These are phyloP conservation scores for Microcyclosporella mali DNA, from an alignment of 2,329 filamentous ascomycete species.

Conservation along the genomic window DNA sequence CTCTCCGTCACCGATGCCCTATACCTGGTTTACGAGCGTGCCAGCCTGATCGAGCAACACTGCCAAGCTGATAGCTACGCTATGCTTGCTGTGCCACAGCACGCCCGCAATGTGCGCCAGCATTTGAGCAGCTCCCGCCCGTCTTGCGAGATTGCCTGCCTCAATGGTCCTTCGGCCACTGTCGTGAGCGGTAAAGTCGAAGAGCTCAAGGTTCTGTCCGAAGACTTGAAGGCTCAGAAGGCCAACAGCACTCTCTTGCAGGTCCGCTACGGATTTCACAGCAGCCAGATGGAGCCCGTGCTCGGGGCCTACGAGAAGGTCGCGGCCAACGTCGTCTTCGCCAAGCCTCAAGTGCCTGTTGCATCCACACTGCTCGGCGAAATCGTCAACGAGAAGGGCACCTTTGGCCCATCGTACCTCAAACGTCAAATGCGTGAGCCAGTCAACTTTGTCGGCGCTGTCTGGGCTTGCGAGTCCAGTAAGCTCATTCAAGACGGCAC, in stretches of 20 bases:
- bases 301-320: slow-evolving; percentile 19
- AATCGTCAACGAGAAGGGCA: slow-evolving; percentile 17
- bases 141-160: slow-evolving; percentile 14
- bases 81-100: slow-evolving; percentile 14
- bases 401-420: slow-evolving; percentile 19
- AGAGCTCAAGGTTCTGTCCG: background rate
- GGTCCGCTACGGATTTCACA: slow-evolving; percentile 29
- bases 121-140: slow-evolving; percentile 19
- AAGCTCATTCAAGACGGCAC: slow-evolving; percentile 32
- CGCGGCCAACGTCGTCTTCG: slow-evolving; percentile 17
- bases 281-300: slow-evolving; percentile 30
- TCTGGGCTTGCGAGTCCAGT: slow-evolving; percentile 15
- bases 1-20: slow-evolving; percentile 30
- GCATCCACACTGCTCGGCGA: slow-evolving; percentile 25
- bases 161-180: slow-evolving; percentile 19
- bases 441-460: slow-evolving; percentile 32
- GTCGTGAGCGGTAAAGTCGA: slow-evolving; percentile 16
- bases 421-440: slow-evolving; percentile 31
- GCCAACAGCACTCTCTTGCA: slow-evolving; percentile 15
- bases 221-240: slow-evolving; percentile 4
- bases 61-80: slow-evolving; percentile 9
- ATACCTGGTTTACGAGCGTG: slow-evolving; percentile 31
- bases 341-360: slow-evolving; percentile 24
- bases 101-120: no score
- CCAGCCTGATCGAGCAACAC: slow-evolving; percentile 15